Percentiles rank a stretch among this genome's conserved stretches.
Conservation (phyloP, 345 rosid species). For the Mangifera indica region DNA sequence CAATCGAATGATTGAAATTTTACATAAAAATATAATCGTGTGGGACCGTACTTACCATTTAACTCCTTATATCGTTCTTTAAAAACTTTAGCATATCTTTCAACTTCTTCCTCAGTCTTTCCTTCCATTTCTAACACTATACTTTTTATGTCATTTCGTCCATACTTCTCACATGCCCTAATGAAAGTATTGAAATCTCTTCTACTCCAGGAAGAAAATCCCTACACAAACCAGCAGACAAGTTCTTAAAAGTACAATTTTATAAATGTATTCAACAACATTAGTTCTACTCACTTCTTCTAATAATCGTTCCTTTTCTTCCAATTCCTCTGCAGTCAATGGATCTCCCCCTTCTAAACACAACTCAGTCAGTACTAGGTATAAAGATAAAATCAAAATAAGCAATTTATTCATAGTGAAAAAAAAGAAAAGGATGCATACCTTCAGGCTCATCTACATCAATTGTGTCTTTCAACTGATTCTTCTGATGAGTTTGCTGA, state of each 20-base stretch:
- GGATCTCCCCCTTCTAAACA: conserved; percentile 78
- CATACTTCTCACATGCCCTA: conserved; percentile 97
- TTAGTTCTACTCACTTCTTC: conserved; percentile 64
- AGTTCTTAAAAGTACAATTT: conserved; percentile 15
- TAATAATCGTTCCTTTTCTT: conserved; percentile 82
- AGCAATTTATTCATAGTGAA: neutral
- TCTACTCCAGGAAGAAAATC: conserved; percentile 96
- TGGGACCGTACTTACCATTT: conserved; percentile 44
- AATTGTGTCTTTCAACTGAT: conserved; percentile 87
- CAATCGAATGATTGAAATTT: neutral
- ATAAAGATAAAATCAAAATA: conserved; percentile 8
- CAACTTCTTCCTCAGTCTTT: conserved; percentile 87
- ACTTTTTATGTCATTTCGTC: conserved; percentile 71
- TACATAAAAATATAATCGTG: neutral
- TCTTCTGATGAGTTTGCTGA: conserved; percentile 98
- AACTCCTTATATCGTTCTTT: conserved; percentile 92
- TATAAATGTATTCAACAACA: conserved; percentile 17
- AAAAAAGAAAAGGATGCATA: conserved; percentile 17
- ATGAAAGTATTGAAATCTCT: conserved; percentile 88
- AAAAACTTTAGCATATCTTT: conserved; percentile 81
- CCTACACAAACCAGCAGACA: conserved; percentile 41
- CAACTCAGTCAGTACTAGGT: conserved; percentile 25
- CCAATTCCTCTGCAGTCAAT: conserved; percentile 92
- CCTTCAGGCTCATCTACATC: conserved; percentile 99
- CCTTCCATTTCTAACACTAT: conserved; percentile 97